A percentile compares a stretch with the other conserved stretches of the same genome.
Conservation (phyloP, 2,329 filamentous ascomycete species). For the Fusarium mangiferae region DNA sequence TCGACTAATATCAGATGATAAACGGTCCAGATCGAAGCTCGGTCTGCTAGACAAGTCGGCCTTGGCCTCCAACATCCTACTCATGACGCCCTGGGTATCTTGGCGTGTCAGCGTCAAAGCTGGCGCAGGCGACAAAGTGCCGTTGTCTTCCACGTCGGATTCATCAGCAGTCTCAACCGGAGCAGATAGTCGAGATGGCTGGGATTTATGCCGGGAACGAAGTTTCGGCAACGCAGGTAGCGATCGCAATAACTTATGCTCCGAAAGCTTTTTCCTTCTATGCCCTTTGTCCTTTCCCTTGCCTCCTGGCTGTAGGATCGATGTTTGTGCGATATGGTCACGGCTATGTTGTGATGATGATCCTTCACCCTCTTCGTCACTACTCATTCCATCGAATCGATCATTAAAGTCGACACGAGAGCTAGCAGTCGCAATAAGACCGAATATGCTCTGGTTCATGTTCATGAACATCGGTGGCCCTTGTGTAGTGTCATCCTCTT, state of each 20-base stretch:
- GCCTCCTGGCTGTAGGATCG: slow-evolving; percentile 50
- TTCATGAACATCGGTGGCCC: slow-evolving; percentile 68
- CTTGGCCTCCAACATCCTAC: slow-evolving; percentile 78
- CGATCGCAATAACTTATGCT: slow-evolving; percentile 72
- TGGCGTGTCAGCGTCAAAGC: slow-evolving; percentile 35
- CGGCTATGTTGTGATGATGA: slow-evolving; percentile 56
- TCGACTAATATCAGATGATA: slow-evolving; percentile 53
- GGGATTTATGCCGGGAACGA: slow-evolving; percentile 55
- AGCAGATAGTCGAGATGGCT: slow-evolving; percentile 53
- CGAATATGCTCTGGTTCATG: slow-evolving; percentile 95
- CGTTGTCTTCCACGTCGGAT: slow-evolving; percentile 40
- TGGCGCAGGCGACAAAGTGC: slow-evolving; percentile 42
- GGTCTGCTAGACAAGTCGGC: slow-evolving; percentile 70
- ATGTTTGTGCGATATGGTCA: slow-evolving; percentile 54
- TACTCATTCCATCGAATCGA: slow-evolving; percentile 81
- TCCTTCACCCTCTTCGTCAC: slow-evolving; percentile 82
- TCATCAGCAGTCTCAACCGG: slow-evolving; percentile 50
- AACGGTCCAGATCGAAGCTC: slow-evolving; percentile 65
- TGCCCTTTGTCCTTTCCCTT: slow-evolving; percentile 49
- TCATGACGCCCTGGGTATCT: slow-evolving; percentile 69
- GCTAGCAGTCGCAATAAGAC: slow-evolving; percentile 88
- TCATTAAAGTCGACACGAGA: slow-evolving; percentile 84
- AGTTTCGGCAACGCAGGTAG: slow-evolving; percentile 68
- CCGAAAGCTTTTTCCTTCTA: slow-evolving; percentile 71
- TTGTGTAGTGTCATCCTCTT: slow-evolving; percentile 59